Conservation (phyloP, 345 rosid genomes). For the Psidium friedrichsthalianum region DNA sequence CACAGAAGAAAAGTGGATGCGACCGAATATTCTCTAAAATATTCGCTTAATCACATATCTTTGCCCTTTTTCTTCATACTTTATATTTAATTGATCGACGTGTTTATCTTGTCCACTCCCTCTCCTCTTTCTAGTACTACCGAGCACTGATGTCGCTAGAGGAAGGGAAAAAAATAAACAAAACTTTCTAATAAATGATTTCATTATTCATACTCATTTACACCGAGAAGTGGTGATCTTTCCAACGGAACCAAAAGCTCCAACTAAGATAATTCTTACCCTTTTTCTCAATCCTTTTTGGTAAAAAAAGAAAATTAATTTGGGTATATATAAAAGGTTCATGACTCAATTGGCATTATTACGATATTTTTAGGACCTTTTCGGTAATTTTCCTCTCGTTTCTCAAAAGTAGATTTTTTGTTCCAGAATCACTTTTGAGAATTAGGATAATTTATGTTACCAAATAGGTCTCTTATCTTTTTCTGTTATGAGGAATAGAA, state of each 20-base stretch:
- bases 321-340: background rate
- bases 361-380: no score
- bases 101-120: background rate
- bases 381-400: no score
- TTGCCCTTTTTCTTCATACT: background rate
- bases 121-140: background rate
- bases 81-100: background rate
- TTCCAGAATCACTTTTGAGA: no score
- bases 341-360: no score
- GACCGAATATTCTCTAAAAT: background rate
- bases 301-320: background rate
- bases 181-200: background rate
- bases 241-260: background rate
- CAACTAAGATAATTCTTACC: background rate
- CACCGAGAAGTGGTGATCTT: background rate
- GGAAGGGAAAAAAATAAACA: no score
- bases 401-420: no score
- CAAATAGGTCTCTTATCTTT: no score
- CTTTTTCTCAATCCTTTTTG: background rate
- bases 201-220: background rate
- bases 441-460: no score
- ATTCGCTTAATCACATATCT: background rate
- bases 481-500: no score
- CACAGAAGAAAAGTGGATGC: background rate
- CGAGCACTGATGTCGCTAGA: background rate